phyloP scores from a whole-genome alignment of 2,329 filamentous ascomycete genomes.

The Curvularia sp. region DNA sequence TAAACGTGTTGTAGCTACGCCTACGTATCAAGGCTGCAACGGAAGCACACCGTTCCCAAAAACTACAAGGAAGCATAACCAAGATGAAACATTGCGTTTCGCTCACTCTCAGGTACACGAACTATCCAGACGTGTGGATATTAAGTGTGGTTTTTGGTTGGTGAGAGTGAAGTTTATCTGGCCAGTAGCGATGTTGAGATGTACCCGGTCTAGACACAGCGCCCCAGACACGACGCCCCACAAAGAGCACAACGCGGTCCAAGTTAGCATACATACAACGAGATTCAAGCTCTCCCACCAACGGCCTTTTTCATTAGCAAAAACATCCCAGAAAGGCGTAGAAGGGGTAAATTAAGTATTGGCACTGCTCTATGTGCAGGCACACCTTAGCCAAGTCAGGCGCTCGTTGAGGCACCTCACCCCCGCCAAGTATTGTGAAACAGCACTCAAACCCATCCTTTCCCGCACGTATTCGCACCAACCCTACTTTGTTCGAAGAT shows the following conservation, averaged over 20 bases:
- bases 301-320: not conserved
- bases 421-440: conserved; percentile 30
- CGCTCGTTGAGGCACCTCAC: conserved; percentile 21
- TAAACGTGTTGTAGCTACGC: not conserved
- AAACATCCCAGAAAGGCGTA: not conserved
- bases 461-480: conserved; percentile 16
- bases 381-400: conserved; percentile 1
- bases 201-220: not conserved
- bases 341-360: not conserved
- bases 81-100: not conserved
- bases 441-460: conserved; percentile 24
- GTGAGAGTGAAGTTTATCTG: not conserved
- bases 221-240: not conserved
- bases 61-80: not conserved
- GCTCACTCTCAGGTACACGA: too few species aligned
- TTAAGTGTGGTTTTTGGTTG: not conserved
- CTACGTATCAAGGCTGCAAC: not conserved
- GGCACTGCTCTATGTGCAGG: not conserved
- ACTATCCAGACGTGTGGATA: not conserved
- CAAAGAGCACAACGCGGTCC: not conserved
- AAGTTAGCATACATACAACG: not conserved
- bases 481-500: conserved; percentile 19
- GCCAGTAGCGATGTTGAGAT: not conserved
- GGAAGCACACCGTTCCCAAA: not conserved
- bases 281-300: not conserved